Evolutionary conservation across 78 protist species (phyloP).

Genomic region (Emiliania huxleyi): DNA sequence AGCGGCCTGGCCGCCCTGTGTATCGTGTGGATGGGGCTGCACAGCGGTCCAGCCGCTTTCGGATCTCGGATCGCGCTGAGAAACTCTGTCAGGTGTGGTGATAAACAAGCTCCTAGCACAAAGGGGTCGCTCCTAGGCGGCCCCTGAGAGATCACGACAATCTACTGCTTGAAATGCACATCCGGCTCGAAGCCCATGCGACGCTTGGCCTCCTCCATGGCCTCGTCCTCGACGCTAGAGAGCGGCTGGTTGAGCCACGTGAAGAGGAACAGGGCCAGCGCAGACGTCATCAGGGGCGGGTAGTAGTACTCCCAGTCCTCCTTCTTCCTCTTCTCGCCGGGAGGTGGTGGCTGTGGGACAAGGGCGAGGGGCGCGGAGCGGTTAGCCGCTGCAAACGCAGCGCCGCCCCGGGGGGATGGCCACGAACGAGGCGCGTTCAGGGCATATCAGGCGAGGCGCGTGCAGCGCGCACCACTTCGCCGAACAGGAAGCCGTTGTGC

Average conservation of each 20-base stretch:
- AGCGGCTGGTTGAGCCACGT: background rate
- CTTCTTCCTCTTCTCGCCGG: background rate
- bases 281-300: background rate
- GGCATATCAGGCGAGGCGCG: too few species aligned
- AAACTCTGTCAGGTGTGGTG: too few species aligned
- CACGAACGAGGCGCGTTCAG: background rate
- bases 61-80: too few species aligned
- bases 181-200: too few species aligned
- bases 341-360: background rate
- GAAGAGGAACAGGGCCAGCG: background rate
- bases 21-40: too few species aligned
- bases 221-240: background rate
- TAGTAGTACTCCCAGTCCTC: conserved; percentile 11
- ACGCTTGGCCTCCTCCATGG: background rate
- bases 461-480: background rate
- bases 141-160: too few species aligned
- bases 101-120: too few species aligned
- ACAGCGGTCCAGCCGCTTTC: too few species aligned
- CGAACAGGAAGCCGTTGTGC: conserved; percentile 11
- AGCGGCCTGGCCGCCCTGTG: too few species aligned
- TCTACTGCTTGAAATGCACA: too few species aligned
- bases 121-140: too few species aligned
- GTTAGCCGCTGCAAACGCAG: background rate
- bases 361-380: background rate
- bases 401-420: background rate